A percentile compares a stretch with the other conserved stretches of the same genome.
Conservation (phyloP, 208 protist genomes). For the Leishmania major region DNA sequence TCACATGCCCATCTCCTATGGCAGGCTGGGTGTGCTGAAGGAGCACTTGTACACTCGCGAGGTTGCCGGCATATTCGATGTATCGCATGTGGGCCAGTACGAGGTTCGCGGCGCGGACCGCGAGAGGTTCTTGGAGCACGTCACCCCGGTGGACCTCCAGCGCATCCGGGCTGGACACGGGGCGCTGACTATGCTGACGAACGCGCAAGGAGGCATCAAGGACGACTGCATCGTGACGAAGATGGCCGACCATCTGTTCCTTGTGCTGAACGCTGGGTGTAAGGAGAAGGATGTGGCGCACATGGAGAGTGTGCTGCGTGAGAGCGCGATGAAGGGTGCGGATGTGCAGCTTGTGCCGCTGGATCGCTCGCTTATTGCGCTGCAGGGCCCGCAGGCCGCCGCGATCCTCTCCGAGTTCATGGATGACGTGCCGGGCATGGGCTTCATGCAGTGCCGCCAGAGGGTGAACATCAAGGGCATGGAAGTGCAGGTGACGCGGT, state of each 20-base stretch:
- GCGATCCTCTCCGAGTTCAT: conserved; percentile 51
- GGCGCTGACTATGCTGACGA: conserved; percentile 93
- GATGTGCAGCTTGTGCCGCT: conserved; percentile 87
- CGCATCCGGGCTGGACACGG: conserved; percentile 39
- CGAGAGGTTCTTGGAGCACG: conserved; percentile 92
- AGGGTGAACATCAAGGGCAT: conserved; percentile 56
- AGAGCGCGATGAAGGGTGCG: conserved; percentile 52
- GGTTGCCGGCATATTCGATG: conserved; percentile 95
- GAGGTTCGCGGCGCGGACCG: conserved; percentile 91
- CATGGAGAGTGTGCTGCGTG: conserved; percentile 35
- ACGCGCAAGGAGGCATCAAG: conserved; percentile 92
- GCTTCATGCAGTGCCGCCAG: conserved; percentile 87
- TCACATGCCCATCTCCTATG: conserved; percentile 97
- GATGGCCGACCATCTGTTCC: conserved; percentile 85
- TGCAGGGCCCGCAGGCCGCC: conserved; percentile 93
- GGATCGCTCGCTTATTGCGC: conserved; percentile 83
- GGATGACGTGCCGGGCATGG: conserved; percentile 35
- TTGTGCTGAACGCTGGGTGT: conserved; percentile 97
- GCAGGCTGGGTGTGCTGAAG: conserved; percentile 76
- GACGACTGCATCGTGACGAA: conserved; percentile 97
- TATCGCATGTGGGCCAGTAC: conserved; percentile 97
- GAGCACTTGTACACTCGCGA: conserved; percentile 92
- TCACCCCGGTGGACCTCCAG: conserved; percentile 88
- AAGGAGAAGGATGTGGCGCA: conserved; percentile 95
- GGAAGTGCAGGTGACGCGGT: conserved; percentile 76